phyloP scores from a whole-genome alignment of 805 yeast species.

The Candida namnaoensis region DNA sequence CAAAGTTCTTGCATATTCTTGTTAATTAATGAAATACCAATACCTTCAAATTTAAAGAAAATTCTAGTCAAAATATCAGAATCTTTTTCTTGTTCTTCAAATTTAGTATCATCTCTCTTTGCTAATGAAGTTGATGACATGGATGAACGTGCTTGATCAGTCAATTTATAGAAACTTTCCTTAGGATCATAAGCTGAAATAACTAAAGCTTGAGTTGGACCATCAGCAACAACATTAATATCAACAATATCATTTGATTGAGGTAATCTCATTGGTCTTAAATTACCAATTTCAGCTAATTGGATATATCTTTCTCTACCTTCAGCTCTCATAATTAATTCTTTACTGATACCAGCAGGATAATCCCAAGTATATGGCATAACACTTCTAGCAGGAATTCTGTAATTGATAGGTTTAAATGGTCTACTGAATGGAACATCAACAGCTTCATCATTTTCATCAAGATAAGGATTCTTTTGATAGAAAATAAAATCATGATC shows the following conservation, averaged over 20 bases:
- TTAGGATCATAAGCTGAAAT: constrained; percentile 77
- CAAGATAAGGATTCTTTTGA: constrained; percentile 70
- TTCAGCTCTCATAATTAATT: constrained; percentile 62
- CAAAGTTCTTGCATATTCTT: constrained; percentile 66
- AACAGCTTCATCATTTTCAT: constrained; percentile 55
- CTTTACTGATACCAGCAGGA: constrained; percentile 85
- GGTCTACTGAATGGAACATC: constrained; percentile 35
- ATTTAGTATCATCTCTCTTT: constrained; percentile 28
- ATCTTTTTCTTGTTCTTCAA: constrained; percentile 38
- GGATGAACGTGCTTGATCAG: constrained; percentile 20
- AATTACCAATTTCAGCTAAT: constrained; percentile 86
- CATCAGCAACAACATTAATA: constrained; percentile 91
- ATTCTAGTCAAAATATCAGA: constrained; percentile 29
- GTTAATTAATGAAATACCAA: constrained; percentile 82
- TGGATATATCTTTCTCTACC: constrained; percentile 74
- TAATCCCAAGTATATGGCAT: constrained; percentile 99
- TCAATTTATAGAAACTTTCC: constrained; percentile 59
- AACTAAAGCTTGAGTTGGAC: constrained; percentile 84
- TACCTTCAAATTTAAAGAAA: constrained; percentile 65
- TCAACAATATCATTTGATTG: constrained; percentile 54
- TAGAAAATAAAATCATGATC: constrained; percentile 79
- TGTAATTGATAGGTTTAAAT: constrained; percentile 73
- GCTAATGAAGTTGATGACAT: constrained; percentile 21
- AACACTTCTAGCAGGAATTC: constrained; percentile 80
- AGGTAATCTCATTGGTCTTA: constrained; percentile 78